phyloP scores from a whole-genome alignment of 805 yeast species.

The Starmerella sp. region DNA sequence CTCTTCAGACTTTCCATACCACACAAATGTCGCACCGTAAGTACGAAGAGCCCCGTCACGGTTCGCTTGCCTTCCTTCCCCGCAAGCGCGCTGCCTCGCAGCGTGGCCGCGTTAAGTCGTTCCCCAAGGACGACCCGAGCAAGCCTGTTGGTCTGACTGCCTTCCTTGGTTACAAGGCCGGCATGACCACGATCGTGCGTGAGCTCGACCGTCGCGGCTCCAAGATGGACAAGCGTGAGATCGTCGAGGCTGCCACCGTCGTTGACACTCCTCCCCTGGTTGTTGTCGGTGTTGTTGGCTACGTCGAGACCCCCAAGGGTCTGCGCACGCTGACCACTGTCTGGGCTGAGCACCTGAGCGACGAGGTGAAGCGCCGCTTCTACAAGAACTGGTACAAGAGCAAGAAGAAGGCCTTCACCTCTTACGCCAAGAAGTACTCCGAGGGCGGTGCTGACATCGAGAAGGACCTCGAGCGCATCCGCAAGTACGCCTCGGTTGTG shows the following conservation, averaged over 20 bases:
- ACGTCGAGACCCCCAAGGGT: conserved; percentile 99
- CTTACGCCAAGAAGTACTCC: conserved; percentile 97
- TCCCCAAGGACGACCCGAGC: conserved; percentile 97
- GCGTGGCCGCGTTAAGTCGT: conserved; percentile 98
- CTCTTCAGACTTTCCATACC: background rate
- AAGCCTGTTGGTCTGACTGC: conserved; percentile 99
- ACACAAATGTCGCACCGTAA: conserved; percentile 95
- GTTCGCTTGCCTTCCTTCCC: conserved; percentile 98
- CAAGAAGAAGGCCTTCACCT: conserved; percentile 99
- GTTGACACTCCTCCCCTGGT: conserved; percentile 99
- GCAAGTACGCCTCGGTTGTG: conserved; percentile 95
- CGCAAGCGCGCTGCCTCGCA: conserved; percentile 98
- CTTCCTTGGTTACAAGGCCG: conserved; percentile 99
- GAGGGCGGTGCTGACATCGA: conserved; percentile 77
- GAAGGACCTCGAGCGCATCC: conserved; percentile 95
- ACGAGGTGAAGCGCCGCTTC: conserved; percentile 99
- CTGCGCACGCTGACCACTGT: conserved; percentile 98
- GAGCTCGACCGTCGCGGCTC: conserved; percentile 99
- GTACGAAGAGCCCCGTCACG: conserved; percentile 99
- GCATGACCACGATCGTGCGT: conserved; percentile 99
- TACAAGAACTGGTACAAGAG: conserved; percentile 99
- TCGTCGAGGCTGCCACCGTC: conserved; percentile 98
- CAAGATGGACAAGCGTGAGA: conserved; percentile 99
- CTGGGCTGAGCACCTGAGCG: conserved; percentile 99
- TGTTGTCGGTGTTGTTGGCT: conserved; percentile 99